Base-by-base conservation (phyloP, 164 flowering plant genomes). In the Piper longum region DNA sequence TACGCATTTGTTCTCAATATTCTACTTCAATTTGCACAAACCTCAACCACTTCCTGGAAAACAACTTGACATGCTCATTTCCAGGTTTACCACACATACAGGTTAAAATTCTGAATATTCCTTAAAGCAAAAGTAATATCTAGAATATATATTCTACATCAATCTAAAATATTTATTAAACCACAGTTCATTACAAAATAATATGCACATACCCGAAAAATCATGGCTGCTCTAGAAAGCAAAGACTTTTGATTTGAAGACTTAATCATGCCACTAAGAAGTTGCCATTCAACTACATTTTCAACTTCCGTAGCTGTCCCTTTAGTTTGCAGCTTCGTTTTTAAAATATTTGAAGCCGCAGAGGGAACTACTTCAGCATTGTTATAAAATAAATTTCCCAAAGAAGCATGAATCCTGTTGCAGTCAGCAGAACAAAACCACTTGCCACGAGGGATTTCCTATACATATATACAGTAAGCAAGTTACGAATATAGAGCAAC, bases 371-470 rank as follows among this genome's bases (percentile, higher is more conserved):
- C 64, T 70, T 76, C 79, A 11, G 81, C 66, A 55, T 91, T 88
- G 62, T 36, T 62, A 16, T 63, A 65, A 66, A 81, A 79, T 26
- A 76, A 60, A 41, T 72, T 71, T 65, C 79, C 82, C 12, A 92
- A 72, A 56, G 78, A 71, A 57, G 39, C 64, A 70, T 82, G 75
- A 56, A 89, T 86, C 74, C 70, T 77, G 61, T 67, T 63, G 82
- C 98, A 92, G 69, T 79, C 82, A 56, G 72, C 77, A 69, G 85
- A 73, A 64, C 98, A 92, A 70, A 92, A 92, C 98, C 98, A 92
- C 66, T 86, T 82, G 41, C 80, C 91, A 67, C 76, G 73, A 4
- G 98, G 98, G 40, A 92, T 80, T 77, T 83, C 93, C 96, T 92
- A 78, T 44, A 41, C 13, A 19, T 18, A 70, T 26, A 66, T 62